phyloP scores from a whole-genome alignment of 2,329 filamentous ascomycete species.

The Fusarium newnesense region DNA sequence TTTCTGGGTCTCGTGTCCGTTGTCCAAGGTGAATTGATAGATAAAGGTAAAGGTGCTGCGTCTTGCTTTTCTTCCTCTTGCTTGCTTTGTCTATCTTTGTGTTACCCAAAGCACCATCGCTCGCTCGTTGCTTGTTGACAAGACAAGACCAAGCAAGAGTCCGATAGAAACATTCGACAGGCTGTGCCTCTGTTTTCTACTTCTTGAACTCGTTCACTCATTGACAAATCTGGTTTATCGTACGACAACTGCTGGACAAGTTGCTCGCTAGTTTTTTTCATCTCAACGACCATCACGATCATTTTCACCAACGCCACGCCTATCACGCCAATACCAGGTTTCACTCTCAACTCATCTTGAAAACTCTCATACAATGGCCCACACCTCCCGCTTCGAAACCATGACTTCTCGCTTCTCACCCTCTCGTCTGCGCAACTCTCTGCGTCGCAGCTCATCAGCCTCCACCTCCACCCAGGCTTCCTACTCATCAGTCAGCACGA shows the following conservation, averaged over 20 bases:
- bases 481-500: conserved; percentile 58
- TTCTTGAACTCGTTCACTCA: conserved; percentile 16
- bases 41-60: conserved; percentile 17
- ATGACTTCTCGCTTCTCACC: conserved; percentile 63
- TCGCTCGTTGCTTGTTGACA: conserved; percentile 24
- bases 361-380: conserved; percentile 27
- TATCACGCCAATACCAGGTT: neutral
- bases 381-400: conserved; percentile 58
- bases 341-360: neutral
- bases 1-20: conserved; percentile 12
- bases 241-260: conserved; percentile 41
- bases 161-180: conserved; percentile 22
- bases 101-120: conserved; percentile 18
- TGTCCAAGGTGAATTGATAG: neutral
- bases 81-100: conserved; percentile 15
- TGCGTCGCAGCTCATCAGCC: conserved; percentile 62
- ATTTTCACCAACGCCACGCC: neutral
- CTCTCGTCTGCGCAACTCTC: conserved; percentile 60
- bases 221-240: conserved; percentile 5
- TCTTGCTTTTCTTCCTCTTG: neutral
- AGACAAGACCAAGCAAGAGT: conserved; percentile 16
- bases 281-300: neutral
- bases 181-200: conserved; percentile 39
- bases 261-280: conserved; percentile 18
- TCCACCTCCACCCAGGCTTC: conserved; percentile 47